Evolutionary conservation across 2,329 filamentous ascomycete species (phyloP), one percentile per base, ranked within the genome.

Genomic region (Didymella glomerata): DNA sequence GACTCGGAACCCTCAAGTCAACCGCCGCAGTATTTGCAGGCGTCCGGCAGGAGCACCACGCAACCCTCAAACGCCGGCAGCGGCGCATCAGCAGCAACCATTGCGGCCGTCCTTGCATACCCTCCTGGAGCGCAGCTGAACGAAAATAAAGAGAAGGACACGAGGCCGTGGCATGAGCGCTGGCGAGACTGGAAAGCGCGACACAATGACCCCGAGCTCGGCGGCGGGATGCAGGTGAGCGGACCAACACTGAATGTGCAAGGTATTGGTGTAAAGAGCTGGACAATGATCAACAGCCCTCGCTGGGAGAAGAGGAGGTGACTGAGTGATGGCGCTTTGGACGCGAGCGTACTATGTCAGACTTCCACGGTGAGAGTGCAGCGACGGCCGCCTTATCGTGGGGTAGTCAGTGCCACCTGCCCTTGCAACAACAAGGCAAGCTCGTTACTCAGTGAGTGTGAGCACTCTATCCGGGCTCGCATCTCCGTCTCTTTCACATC

Each of bases 181-280:
- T 50, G 54, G 54, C 24, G 41, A 25, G 47, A 50, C 7, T 46
- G 54, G 54, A 57, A 57, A 25, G 41, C 25, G 8, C 40, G 47
- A 25, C 45, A 40, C 25, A 41, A 6, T 14, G 34, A 51, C 25
- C 40, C 20, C 9, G 34, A 46, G 8, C 13, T 57, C 2, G 32
- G 16, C 2, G 24, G 48, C 2, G 6, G 48, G 2, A 18, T 34
- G 28, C 48, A 50, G 11, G 41, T 25, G n/a, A 57, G 48, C 24
- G 48, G 28, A 6, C 41, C 54, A n/a, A 36, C 41, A 9, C 41
- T 51, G 6, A 57, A 57, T 22, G 34, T 51, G 41, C 41, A 47
- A 27, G 32, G 40, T 6, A 16, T 51, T 24, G 54, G 32, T 1
- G 4, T 50, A 1, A 50, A 32, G 25, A 50, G 28, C 30, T 56